Conservation (phyloP, 2,329 filamentous ascomycete genomes). For the Herpomyces periplanetae region DNA sequence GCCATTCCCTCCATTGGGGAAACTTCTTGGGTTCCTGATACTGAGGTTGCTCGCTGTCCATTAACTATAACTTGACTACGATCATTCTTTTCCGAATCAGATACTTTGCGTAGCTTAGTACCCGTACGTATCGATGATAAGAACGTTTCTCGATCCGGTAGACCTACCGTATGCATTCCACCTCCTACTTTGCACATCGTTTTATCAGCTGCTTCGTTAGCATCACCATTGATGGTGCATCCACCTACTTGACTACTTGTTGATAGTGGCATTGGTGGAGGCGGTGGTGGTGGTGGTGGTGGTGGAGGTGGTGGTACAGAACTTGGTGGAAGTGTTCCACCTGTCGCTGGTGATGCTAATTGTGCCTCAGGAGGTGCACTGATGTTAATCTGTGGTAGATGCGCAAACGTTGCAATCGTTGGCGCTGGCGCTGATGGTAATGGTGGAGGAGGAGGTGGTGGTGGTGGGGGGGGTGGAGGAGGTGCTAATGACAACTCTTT, state of each 20-base stretch:
- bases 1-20: conserved; percentile 22
- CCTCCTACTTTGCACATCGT: conserved; percentile 12
- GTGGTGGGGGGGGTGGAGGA: conserved; percentile 7
- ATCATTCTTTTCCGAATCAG: conserved; percentile 25
- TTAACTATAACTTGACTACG: conserved; percentile 22
- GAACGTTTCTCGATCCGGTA: conserved; percentile 17
- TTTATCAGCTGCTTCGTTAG: conserved; percentile 8
- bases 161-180: conserved; percentile 13
- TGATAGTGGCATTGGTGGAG: conserved; percentile 4
- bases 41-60: conserved; percentile 8
- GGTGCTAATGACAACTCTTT: conserved; percentile 3
- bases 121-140: conserved; percentile 28
- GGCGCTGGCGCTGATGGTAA: conserved; percentile 9
- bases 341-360: conserved; percentile 10
- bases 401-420: conserved; percentile 5
- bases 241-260: conserved; percentile 5
- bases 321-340: conserved; percentile 5
- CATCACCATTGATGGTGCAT: conserved; percentile 8
- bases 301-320: conserved; percentile 9
- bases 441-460: conserved; percentile 7
- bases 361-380: too few species aligned
- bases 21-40: conserved; percentile 11
- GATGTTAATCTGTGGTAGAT: too few species aligned
- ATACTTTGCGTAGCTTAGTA: conserved; percentile 28
- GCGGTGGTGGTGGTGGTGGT: conserved; percentile 6